Conservation (phyloP, 495 filamentous ascomycete species). For the Delitschia confertaspora region DNA sequence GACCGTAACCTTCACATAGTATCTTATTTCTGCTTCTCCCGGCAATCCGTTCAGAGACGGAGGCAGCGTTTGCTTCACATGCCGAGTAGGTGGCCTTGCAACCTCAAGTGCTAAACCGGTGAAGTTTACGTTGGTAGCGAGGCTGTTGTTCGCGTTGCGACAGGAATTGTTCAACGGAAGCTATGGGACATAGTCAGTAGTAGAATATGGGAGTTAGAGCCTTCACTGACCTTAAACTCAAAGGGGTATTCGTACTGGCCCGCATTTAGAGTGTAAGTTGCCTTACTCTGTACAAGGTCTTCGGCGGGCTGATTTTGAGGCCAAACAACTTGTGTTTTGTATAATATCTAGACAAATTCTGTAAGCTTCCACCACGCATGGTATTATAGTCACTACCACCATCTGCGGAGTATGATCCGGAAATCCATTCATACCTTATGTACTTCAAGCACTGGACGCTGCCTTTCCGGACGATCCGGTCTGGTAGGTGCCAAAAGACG, state of each 20-base stretch:
- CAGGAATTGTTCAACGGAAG: slow-evolving; percentile 89
- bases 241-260: slow-evolving; percentile 88
- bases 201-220: slow-evolving; percentile 1
- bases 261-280: slow-evolving; percentile 53
- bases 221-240: slow-evolving; percentile 58
- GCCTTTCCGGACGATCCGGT: slow-evolving; percentile 44
- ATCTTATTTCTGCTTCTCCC: slow-evolving; percentile 77
- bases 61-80: slow-evolving; percentile 80
- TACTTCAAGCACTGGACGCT: slow-evolving; percentile 58
- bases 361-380: slow-evolving; percentile 5
- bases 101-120: slow-evolving; percentile 49
- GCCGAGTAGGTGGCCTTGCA: slow-evolving; percentile 43
- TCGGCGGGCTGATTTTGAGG: slow-evolving; percentile 47
- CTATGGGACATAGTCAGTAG: slow-evolving; percentile 26
- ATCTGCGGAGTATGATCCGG: slow-evolving; percentile 2
- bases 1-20: slow-evolving; percentile 88
- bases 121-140: slow-evolving; percentile 49
- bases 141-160: slow-evolving; percentile 49
- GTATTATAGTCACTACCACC: neutral
- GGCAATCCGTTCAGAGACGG: slow-evolving; percentile 77
- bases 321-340: slow-evolving; percentile 56
- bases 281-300: slow-evolving; percentile 37
- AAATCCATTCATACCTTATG: slow-evolving; percentile 76
- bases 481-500: slow-evolving; percentile 39
- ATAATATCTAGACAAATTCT: slow-evolving; percentile 51